These are phyloP conservation scores for Wallemia ichthyophaga DNA, from an alignment of 1,284 basidiomycete genomes.

Conservation along the genomic window DNA sequence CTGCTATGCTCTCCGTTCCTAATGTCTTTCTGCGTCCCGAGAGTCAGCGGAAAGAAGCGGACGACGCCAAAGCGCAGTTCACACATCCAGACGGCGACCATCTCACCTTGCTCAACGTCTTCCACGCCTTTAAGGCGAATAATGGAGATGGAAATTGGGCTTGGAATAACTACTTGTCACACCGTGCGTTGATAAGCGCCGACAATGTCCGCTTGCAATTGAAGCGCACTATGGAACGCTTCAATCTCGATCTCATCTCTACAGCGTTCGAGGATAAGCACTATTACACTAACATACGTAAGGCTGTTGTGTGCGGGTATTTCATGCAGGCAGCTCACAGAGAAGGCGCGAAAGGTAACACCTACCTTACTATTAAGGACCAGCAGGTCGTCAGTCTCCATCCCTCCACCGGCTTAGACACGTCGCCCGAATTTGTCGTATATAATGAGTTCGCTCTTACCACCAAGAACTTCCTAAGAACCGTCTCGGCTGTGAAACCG, in stretches of 20 bases:
- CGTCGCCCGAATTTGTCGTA: constrained; percentile 83
- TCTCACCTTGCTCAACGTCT: constrained; percentile 77
- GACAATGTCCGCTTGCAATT: constrained; percentile 87
- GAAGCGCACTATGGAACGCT: constrained; percentile 66
- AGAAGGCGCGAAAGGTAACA: constrained; percentile 45
- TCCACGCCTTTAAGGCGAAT: constrained; percentile 72
- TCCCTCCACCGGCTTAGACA: constrained; percentile 69
- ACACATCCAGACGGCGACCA: constrained; percentile 88
- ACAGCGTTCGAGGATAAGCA: constrained; percentile 40
- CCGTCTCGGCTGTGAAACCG: background rate
- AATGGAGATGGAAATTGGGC: constrained; percentile 58
- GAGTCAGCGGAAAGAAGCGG: constrained; percentile 61
- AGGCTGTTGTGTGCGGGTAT: constrained; percentile 68
- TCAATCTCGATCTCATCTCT: constrained; percentile 51
- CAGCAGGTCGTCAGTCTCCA: constrained; percentile 81
- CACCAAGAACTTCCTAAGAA: constrained; percentile 20
- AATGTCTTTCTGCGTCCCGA: constrained; percentile 79
- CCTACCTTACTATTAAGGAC: constrained; percentile 71
- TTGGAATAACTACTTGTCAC: constrained; percentile 71
- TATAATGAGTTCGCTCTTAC: constrained; percentile 97
- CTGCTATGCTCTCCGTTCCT: constrained; percentile 86
- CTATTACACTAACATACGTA: constrained; percentile 48
- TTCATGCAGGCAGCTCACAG: constrained; percentile 98
- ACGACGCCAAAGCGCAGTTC: constrained; percentile 63
- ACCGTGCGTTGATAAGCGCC: constrained; percentile 56